These are phyloP conservation scores for Coemansia sp. DNA, from an alignment of 192 early-diverging fungal species.

Conservation along the genomic window DNA sequence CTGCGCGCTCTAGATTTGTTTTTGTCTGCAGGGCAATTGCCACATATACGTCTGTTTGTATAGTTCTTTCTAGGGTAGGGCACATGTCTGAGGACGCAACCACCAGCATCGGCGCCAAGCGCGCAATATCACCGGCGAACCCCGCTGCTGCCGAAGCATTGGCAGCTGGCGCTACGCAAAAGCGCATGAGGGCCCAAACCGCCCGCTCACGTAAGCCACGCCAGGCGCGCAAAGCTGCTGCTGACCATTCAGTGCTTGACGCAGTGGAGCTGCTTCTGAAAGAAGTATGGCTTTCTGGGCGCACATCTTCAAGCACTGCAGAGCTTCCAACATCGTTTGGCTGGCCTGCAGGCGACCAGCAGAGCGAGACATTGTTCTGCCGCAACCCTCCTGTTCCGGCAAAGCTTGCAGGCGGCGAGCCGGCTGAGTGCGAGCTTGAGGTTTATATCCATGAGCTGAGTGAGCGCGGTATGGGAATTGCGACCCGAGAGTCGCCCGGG, in stretches of 20 bases:
- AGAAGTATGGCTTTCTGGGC: slow-evolving; percentile 11
- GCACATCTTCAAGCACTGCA: neutral
- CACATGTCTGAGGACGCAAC: slow-evolving; percentile 3
- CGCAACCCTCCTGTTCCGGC: slow-evolving; percentile 31
- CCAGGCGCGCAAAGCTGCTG: slow-evolving; percentile 25
- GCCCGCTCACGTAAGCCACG: slow-evolving; percentile 10
- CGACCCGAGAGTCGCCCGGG: slow-evolving; percentile 32
- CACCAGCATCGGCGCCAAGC: neutral
- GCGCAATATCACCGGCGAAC: no score
- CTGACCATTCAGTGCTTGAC: slow-evolving; percentile 39
- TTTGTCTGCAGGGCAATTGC: no score
- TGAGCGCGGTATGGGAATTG: slow-evolving; percentile 42
- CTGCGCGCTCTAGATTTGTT: no score
- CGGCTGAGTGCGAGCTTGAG: slow-evolving; percentile 33
- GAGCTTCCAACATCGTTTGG: slow-evolving; percentile 32
- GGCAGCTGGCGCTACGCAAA: slow-evolving; percentile 9
- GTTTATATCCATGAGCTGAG: slow-evolving; percentile 44
- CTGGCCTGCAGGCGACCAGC: slow-evolving; percentile 27
- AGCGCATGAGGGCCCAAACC: slow-evolving; percentile 27
- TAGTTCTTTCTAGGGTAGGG: no score
- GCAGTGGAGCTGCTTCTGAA: slow-evolving; percentile 32
- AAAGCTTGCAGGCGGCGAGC: slow-evolving; percentile 34
- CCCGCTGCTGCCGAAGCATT: no score
- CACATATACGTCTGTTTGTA: no score
- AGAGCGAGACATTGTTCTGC: slow-evolving; percentile 31